Percentiles rank a stretch among this genome's conserved stretches.
Evolutionary conservation across 2,329 filamentous ascomycete species (phyloP).

Genomic region (Penicillium brasilianum): DNA sequence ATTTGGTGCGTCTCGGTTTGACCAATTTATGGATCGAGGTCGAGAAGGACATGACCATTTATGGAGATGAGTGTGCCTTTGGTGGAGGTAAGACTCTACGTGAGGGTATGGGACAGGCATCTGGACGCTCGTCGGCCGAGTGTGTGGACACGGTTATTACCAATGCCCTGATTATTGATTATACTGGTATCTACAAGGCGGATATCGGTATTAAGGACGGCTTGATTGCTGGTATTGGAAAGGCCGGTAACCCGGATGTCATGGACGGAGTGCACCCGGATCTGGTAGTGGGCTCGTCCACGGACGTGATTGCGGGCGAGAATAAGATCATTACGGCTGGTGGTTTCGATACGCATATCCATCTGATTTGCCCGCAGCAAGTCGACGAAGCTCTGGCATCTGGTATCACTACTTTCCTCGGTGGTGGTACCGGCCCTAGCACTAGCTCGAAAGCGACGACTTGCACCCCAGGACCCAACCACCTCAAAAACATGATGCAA

Average conservation of each 20-base stretch:
- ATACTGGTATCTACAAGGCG: slow-evolving; percentile 91
- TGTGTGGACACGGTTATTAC: slow-evolving; percentile 83
- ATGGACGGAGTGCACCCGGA: slow-evolving; percentile 83
- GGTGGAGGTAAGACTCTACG: slow-evolving; percentile 91
- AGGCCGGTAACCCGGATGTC: slow-evolving; percentile 95
- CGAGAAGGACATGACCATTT: slow-evolving; percentile 80
- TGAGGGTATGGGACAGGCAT: slow-evolving; percentile 94
- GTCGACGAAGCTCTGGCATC: slow-evolving; percentile 80
- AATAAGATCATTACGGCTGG: slow-evolving; percentile 89
- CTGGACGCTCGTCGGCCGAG: slow-evolving; percentile 72
- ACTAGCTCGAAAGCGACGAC: slow-evolving; percentile 91
- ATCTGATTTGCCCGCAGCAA: slow-evolving; percentile 95
- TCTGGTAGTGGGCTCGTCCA: slow-evolving; percentile 84
- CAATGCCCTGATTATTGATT: slow-evolving; percentile 90
- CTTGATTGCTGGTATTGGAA: slow-evolving; percentile 84
- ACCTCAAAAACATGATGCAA: slow-evolving; percentile 88
- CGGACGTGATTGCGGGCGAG: slow-evolving; percentile 90
- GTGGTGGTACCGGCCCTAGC: slow-evolving; percentile 90
- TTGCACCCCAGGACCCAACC: slow-evolving; percentile 83
- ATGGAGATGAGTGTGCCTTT: slow-evolving; percentile 94
- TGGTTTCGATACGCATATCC: slow-evolving; percentile 87
- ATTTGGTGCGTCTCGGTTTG: slow-evolving; percentile 77
- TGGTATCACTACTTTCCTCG: slow-evolving; percentile 88
- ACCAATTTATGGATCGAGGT: slow-evolving; percentile 92
- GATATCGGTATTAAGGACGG: slow-evolving; percentile 94